Evolutionary conservation across 2,329 filamentous ascomycete species (phyloP), one percentile per base, ranked within the genome.

Genomic region (Akanthomyces lecanii): DNA sequence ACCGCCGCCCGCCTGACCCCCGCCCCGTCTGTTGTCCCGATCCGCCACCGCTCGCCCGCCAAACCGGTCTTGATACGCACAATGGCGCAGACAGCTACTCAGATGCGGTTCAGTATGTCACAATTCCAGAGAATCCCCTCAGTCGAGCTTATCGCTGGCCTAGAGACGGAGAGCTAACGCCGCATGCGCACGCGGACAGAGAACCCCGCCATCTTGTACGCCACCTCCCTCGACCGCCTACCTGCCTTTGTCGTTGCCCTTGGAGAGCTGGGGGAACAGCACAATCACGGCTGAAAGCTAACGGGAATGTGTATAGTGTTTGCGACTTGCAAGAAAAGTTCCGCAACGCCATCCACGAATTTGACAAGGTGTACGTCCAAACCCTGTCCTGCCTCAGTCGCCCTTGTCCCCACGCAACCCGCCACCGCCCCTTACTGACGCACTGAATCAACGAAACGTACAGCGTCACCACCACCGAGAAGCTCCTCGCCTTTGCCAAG

Each of bases 321-420:
- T 98, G 94, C 79, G 94, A 98, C 72, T 82, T 98, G 66, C 94
- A 98, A 78, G 94, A 97, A 69, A 96, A 92, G 75, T 98, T 98
- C 78, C 85, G 91, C 65, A 80, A 81, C 10, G 89, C 88, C 62
- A 97, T 98, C 70, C 85, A 89, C 77, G 88, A 96, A 72, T 97
- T 93, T 72, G 85, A 91, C 66, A 92, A 90, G 73, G 84, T 97
- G 87, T 91, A 80, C 64, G 79, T 73, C 10, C 28, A 30, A 30
- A 6, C 28, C 28, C 28, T 30, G 28, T 30, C 28, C 28, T 30
- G 28, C 28, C 28, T 30, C 28, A 30, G 4, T 6, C 28, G 28
- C 28, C 28, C 28, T 30, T 30, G 28, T 30, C 28, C 28, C 6
- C 28, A 30, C 28, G 28, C 28, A 30, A 30, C 28, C 4, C 28